Percentiles rank a stretch among this genome's conserved stretches.
Conservation (phyloP, 73 alveolate species). For the Urostyla sp. region DNA sequence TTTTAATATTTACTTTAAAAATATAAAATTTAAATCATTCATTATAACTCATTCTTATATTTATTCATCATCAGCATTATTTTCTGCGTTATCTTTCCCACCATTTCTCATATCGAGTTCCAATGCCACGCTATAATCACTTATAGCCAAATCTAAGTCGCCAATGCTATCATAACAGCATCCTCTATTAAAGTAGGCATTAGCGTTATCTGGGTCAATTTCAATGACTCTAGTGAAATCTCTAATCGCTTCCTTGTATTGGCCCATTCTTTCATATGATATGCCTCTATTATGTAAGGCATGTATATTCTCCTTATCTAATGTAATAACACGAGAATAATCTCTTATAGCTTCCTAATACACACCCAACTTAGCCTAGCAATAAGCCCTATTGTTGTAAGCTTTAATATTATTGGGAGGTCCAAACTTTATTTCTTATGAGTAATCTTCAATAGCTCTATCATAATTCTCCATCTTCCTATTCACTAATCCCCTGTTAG, state of each 20-base stretch:
- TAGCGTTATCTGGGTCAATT: slow-evolving; percentile 94
- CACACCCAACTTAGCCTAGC: slow-evolving; percentile 92
- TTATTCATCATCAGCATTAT: slow-evolving; percentile 5
- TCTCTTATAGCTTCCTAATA: slow-evolving; percentile 94
- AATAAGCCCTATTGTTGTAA: slow-evolving; percentile 94
- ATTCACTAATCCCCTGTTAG: slow-evolving; percentile 95
- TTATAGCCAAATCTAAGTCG: slow-evolving; percentile 84
- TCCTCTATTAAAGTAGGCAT: slow-evolving; percentile 98
- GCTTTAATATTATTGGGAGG: slow-evolving; percentile 84
- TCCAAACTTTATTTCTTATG: slow-evolving; percentile 81
- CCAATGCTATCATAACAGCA: slow-evolving; percentile 96
- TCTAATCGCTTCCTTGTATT: slow-evolving; percentile 93
- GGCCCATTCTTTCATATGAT: slow-evolving; percentile 91
- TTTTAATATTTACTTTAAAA: no score
- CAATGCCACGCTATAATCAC: slow-evolving; percentile 89
- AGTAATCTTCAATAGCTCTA: slow-evolving; percentile 93
- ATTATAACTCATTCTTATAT: background rate
- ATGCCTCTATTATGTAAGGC: slow-evolving; percentile 98
- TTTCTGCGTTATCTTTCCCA: slow-evolving; percentile 35
- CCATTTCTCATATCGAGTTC: slow-evolving; percentile 82
- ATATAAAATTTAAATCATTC: no score
- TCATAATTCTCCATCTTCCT: slow-evolving; percentile 95
- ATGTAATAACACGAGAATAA: slow-evolving; percentile 81
- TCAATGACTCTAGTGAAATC: slow-evolving; percentile 91
- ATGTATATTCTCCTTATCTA: slow-evolving; percentile 89